phyloP scores from a whole-genome alignment of 495 filamentous ascomycete species.

The Aspergillus coremiiformis region DNA sequence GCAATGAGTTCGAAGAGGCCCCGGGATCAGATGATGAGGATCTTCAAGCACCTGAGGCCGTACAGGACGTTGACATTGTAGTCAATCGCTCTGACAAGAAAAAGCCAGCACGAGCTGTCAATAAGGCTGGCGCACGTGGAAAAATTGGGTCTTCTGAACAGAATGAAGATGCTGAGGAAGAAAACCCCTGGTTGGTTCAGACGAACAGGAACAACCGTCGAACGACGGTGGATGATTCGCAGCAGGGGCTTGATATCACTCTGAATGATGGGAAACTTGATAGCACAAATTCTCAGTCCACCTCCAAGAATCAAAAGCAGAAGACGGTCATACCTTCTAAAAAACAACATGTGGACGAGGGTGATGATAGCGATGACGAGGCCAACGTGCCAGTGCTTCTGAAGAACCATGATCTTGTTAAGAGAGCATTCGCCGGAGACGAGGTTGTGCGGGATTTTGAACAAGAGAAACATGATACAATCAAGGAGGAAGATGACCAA shows the following conservation, averaged over 20 bases:
- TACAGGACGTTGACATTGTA: slow-evolving; percentile 21
- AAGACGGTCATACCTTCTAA: slow-evolving; percentile 11
- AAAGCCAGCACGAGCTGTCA: slow-evolving; percentile 10
- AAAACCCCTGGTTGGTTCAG: slow-evolving; percentile 47
- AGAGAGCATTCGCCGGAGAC: slow-evolving; percentile 80
- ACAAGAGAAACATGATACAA: slow-evolving; percentile 65
- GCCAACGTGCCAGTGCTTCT: slow-evolving; percentile 56
- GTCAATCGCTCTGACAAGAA: slow-evolving; percentile 19
- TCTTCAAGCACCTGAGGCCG: slow-evolving; percentile 10
- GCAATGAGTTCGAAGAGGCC: slow-evolving; percentile 56
- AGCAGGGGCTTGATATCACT: slow-evolving; percentile 36
- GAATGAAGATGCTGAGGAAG: slow-evolving; percentile 17
- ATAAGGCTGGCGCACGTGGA: slow-evolving; percentile 16
- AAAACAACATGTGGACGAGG: slow-evolving; percentile 18
- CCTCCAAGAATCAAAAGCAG: slow-evolving; percentile 16
- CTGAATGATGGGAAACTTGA: slow-evolving; percentile 25
- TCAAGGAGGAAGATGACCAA: slow-evolving; percentile 78
- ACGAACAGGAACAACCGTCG: slow-evolving; percentile 35
- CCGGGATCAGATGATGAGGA: slow-evolving; percentile 48
- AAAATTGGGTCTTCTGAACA: slow-evolving; percentile 16
- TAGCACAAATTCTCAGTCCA: slow-evolving; percentile 10
- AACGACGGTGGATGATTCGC: slow-evolving; percentile 22
- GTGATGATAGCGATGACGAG: slow-evolving; percentile 48
- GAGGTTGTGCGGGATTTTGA: slow-evolving; percentile 80
- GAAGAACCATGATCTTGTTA: slow-evolving; percentile 73